Percentiles rank a stretch among this genome's conserved stretches.
phyloP scores from a whole-genome alignment of 345 rosid species.

The Eucalyptus tenuipes region DNA sequence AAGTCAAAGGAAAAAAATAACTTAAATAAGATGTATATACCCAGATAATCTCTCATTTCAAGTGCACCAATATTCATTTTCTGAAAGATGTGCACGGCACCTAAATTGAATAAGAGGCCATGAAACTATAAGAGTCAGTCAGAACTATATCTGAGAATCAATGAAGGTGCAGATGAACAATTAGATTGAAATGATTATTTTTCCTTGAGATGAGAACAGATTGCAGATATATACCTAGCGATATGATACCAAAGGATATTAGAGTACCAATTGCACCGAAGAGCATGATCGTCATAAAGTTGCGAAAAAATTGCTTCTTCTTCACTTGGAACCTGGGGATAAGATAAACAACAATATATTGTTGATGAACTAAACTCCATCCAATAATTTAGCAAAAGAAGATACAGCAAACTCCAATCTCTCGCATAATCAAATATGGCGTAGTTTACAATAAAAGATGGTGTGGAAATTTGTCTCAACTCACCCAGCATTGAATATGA shows the following conservation, averaged over 20 bases:
- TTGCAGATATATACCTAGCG: slow-evolving; percentile 9
- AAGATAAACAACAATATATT: neutral
- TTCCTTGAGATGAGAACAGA: neutral
- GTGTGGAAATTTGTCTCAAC: neutral
- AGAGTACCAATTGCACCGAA: slow-evolving; percentile 40
- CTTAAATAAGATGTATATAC: neutral
- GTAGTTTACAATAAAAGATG: neutral
- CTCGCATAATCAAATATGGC: neutral
- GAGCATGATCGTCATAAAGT: slow-evolving; percentile 31
- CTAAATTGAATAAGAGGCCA: neutral
- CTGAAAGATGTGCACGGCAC: slow-evolving; percentile 27
- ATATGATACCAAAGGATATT: slow-evolving; percentile 26
- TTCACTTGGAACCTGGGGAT: slow-evolving; percentile 31
- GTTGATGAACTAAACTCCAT: neutral
- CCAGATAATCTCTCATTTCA: slow-evolving; percentile 28
- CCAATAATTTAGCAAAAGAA: neutral
- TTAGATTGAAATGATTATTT: neutral
- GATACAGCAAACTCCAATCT: neutral
- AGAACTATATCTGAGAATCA: neutral
- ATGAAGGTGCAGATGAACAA: neutral
- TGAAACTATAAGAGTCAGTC: neutral
- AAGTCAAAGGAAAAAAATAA: neutral
- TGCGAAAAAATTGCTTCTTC: slow-evolving; percentile 41
- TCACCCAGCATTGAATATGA: slow-evolving; percentile 39
- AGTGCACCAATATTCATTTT: slow-evolving; percentile 26